Evolutionary conservation across 2,329 filamentous ascomycete genomes (phyloP), one percentile per base, ranked within the genome.

Genomic region (Tolypocladium amazonense): DNA sequence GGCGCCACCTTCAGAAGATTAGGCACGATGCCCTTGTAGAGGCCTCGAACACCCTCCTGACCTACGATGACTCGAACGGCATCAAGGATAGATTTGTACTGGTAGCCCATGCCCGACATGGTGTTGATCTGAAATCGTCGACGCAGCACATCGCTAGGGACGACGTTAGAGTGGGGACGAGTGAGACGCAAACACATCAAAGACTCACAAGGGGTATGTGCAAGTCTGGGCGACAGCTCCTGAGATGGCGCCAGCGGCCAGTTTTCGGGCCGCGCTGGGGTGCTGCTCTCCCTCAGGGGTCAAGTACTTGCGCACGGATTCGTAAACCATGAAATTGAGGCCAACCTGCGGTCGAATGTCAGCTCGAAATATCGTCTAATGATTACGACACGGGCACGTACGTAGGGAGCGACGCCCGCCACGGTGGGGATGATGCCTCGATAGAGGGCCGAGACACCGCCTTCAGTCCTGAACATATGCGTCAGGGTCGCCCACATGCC

Each of bases 311-410:
- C 94, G 87, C 61, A 92, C 88, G 56, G 88, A 88, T 74, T 99
- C 94, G 75, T 99, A 99, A 7, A 90, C 91, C 92, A 97, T 97
- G 74, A 99, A 99, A 73, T 99, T 99, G 59, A 99, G 80, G 45
- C 94, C 94, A 62, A 99, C 89, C 88, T 92, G 66, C 58, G 18
- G n/a, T 23, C 12, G 47, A 1, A 63, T 47, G 20, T 69, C 52
- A 68, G 64, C 20, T 30, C n/a, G 7, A n/a, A 4, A 38, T 43
- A 41, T 11, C 45, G 61, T 38, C 7, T 5, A 8, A 30, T 23
- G 8, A n/a, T 2, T 15, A 1, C 1, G 2, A 37, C 37, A 20
- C 12, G 25, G 30, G 6, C 45, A 70, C 77, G 61, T 75, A 90
- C 93, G 72, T 97, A 97, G 65, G 94, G 94, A 47, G 94, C 94